These are phyloP conservation scores for Biscogniauxia mediterranea DNA, from an alignment of 2,329 filamentous ascomycete genomes.

Conservation along the genomic window DNA sequence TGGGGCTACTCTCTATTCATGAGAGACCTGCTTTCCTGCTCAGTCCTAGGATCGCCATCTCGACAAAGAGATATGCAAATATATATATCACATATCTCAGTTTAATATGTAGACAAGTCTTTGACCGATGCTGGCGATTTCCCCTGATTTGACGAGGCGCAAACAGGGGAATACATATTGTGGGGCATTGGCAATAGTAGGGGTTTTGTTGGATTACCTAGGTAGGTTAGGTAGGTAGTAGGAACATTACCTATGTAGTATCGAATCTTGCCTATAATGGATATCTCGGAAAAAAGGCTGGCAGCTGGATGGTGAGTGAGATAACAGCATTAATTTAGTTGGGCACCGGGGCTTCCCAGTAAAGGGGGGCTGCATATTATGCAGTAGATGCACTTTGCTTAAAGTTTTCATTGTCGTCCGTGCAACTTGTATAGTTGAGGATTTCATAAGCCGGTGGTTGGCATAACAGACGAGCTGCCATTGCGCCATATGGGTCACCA, in stretches of 20 bases:
- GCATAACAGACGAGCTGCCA: neutral
- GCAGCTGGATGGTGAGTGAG: neutral
- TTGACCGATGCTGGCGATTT: neutral
- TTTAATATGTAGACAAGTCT: no score
- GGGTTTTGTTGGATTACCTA: neutral
- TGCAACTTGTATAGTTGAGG: neutral
- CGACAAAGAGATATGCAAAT: neutral
- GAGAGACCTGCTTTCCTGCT: no score
- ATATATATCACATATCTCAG: neutral
- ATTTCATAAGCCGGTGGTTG: neutral
- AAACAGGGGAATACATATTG: neutral
- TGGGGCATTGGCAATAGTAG: neutral
- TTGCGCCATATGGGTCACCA: neutral
- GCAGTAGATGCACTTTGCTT: neutral
- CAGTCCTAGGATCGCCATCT: neutral
- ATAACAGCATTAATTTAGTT: neutral
- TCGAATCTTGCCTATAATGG: neutral
- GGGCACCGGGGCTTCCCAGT: neutral
- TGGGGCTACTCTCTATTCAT: neutral
- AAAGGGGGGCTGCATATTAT: neutral
- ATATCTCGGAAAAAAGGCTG: neutral
- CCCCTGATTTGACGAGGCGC: neutral
- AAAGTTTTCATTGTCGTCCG: neutral
- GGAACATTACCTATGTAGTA: neutral
- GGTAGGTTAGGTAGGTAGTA: no score